These are phyloP conservation scores for Toxoplasma gondii DNA, from an alignment of 169 alveolate species.

Conservation along the genomic window DNA sequence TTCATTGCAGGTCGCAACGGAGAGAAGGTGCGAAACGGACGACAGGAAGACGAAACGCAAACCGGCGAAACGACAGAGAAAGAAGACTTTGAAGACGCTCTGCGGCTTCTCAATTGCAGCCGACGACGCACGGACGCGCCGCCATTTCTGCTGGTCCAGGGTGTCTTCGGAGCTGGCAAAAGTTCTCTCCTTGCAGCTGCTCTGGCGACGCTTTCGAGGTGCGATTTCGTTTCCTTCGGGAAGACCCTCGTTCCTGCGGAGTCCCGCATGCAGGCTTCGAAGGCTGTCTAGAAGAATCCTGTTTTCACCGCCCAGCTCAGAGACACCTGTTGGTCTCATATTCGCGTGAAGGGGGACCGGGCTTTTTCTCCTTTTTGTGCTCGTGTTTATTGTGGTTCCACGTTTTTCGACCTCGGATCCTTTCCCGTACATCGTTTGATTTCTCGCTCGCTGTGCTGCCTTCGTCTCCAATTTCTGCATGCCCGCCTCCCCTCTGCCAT, in stretches of 20 bases:
- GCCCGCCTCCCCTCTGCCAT: too few species aligned
- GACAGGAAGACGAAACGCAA: neutral
- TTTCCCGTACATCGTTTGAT: too few species aligned
- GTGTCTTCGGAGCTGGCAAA: slow-evolving; percentile 69
- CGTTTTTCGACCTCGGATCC: too few species aligned
- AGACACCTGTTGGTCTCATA: neutral
- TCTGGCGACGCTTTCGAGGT: slow-evolving; percentile 57
- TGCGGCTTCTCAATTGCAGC: neutral
- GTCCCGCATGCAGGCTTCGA: neutral
- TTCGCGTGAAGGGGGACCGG: neutral
- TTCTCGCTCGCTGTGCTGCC: too few species aligned
- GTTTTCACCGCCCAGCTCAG: neutral
- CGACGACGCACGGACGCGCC: slow-evolving; percentile 7
- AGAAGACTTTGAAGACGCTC: neutral
- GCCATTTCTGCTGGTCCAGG: slow-evolving; percentile 60
- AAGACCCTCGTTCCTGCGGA: neutral
- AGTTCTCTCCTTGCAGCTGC: slow-evolving; percentile 60
- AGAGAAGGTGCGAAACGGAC: neutral
- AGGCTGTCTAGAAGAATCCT: neutral
- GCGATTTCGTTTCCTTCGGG: neutral
- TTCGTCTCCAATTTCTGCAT: too few species aligned
- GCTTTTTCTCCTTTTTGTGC: neutral
- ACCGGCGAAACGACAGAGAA: neutral
- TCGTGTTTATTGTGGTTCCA: neutral
- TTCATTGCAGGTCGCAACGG: neutral